Evolutionary conservation across 192 early-diverging fungal genomes (phyloP), one percentile per base, ranked within the genome.

Genomic region (Coemansia sp.): DNA sequence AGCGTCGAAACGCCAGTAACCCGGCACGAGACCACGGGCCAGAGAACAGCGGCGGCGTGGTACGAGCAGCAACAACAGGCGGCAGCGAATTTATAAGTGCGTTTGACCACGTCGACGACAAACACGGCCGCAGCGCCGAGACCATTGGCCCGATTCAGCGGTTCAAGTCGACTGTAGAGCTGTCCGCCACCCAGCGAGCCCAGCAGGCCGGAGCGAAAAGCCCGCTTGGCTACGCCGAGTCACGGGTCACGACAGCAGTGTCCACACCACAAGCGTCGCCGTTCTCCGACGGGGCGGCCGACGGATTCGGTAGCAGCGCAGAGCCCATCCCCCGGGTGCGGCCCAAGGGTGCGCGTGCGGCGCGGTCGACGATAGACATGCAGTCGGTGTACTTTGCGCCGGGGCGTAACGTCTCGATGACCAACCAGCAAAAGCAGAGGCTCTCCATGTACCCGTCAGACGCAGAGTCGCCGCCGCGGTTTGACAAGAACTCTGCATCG

Each of bases 361-460:
- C 60, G 8, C 67, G 74, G 41, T 70, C 64, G 12, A 58, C 39
- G 15, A 48, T 69, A 9, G 68, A 76, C 44, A 76, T 70, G 64
- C 74, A 76, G 57, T 76, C 74, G 0, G 74, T 76, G 60, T 76
- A 76, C 48, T 76, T 76, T 70, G 74, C 74, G 53, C 74, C 74
- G 5, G 74, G 74, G 11, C 74, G 74, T 34, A 76, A 76, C 67
- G 57, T 76, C 34, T 67, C 63, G 4, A 67, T 60, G 65, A 68
- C 73, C 29, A 76, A 76, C 58, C 72, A 75, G 38, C 65, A 69
- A 52, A 57, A 69, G 24, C 67, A 68, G 54, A 36, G 67, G 11
- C 41, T 58, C 42, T 70, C 73, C 4, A 26, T 66, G 26, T 68
- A 76, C 36, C 48, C 63, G 3, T 14, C 36, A 6, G 58, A 48